phyloP scores from a whole-genome alignment of 495 filamentous ascomycete genomes.

The Tetracladium setigerum region DNA sequence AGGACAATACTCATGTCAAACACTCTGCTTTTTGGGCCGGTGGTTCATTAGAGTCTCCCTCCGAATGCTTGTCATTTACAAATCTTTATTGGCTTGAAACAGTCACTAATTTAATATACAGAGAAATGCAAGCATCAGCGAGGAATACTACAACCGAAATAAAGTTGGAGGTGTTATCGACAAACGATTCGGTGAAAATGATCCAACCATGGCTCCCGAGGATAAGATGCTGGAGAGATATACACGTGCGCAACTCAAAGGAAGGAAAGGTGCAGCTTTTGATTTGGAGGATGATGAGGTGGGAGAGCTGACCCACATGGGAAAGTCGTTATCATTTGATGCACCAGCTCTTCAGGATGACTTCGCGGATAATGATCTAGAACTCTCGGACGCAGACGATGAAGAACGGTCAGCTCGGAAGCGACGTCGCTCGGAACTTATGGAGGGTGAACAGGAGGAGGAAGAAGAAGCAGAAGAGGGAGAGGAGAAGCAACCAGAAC shows the following conservation, averaged over 20 bases:
- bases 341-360: slow-evolving; percentile 55
- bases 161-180: slow-evolving; percentile 91
- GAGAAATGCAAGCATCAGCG: slow-evolving; percentile 72
- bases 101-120: slow-evolving; percentile 9
- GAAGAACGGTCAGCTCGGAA: slow-evolving; percentile 50
- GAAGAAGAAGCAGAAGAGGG: slow-evolving; percentile 34
- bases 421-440: slow-evolving; percentile 38
- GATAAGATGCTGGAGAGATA: slow-evolving; percentile 90
- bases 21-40: too few species aligned
- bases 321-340: slow-evolving; percentile 58
- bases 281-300: slow-evolving; percentile 77
- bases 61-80: too few species aligned
- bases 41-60: too few species aligned
- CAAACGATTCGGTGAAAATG: slow-evolving; percentile 91
- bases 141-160: slow-evolving; percentile 78
- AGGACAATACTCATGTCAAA: too few species aligned
- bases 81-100: too few species aligned
- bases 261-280: slow-evolving; percentile 71
- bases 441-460: slow-evolving; percentile 31
- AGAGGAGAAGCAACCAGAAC: slow-evolving; percentile 52
- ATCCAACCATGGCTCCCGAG: slow-evolving; percentile 87
- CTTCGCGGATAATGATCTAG: slow-evolving; percentile 58
- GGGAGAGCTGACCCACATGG: slow-evolving; percentile 73
- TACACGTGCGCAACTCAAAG: slow-evolving; percentile 62
- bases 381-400: slow-evolving; percentile 49